Conservation (phyloP, 2,329 filamentous ascomycete species). For the Podosphaera aphanis region DNA sequence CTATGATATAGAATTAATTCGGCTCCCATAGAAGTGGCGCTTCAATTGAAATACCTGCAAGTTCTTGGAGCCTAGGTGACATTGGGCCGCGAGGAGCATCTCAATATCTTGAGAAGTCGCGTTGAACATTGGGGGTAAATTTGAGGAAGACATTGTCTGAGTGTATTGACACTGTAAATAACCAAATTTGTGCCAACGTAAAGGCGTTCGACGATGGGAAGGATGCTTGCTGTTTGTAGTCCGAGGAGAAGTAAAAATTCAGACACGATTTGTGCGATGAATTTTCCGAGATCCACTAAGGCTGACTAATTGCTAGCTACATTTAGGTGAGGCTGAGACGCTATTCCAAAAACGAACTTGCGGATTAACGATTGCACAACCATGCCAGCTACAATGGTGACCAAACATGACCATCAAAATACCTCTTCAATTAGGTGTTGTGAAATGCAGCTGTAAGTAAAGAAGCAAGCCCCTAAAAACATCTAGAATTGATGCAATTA, state of each 20-base stretch:
- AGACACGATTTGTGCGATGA: constrained; percentile 2
- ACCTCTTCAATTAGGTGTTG: constrained; percentile 33
- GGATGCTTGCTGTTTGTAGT: constrained; percentile 18
- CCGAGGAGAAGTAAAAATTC: constrained; percentile 4
- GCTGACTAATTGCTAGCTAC: neutral
- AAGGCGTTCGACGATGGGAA: neutral
- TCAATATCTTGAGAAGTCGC: constrained; percentile 94
- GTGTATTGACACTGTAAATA: constrained; percentile 24
- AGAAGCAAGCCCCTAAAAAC: neutral
- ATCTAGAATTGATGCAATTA: constrained; percentile 5
- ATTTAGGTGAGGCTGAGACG: neutral
- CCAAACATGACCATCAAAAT: constrained; percentile 41
- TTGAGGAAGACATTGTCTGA: constrained; percentile 73
- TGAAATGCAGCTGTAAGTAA: constrained; percentile 33
- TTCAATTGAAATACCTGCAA: constrained; percentile 41
- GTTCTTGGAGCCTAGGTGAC: constrained; percentile 97
- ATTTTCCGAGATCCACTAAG: neutral
- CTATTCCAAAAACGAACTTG: constrained; percentile 1
- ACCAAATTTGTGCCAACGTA: constrained; percentile 17
- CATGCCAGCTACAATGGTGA: constrained; percentile 2
- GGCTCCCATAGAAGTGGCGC: neutral
- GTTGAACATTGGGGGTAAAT: constrained; percentile 89
- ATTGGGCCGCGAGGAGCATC: constrained; percentile 93
- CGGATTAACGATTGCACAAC: neutral
- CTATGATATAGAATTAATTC: neutral